Evolutionary conservation across 225 moss, liverwort and hornwort genomes (phyloP).

Genomic region (Anthoceros angustus): DNA sequence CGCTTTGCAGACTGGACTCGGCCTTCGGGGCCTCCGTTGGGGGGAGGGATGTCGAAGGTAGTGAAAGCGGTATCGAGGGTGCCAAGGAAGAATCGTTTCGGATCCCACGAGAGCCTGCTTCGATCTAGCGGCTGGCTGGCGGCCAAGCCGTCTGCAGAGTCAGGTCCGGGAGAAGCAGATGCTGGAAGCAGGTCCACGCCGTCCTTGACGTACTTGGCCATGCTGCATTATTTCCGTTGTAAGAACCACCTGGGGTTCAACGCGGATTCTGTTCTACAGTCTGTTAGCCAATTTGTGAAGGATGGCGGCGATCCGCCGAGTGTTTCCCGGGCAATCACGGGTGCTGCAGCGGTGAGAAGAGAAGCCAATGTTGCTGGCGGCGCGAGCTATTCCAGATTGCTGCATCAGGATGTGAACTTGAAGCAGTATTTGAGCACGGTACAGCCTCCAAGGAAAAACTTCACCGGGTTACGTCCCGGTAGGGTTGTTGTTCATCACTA

Average conservation of each 20-base stretch:
- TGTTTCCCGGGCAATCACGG: not conserved
- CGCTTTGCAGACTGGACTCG: too few species aligned
- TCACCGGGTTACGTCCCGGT: not conserved
- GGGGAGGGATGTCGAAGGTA: not conserved
- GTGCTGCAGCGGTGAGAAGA: not conserved
- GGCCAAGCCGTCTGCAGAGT: not conserved
- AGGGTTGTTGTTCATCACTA: slow-evolving; percentile 2
- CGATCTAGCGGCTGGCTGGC: not conserved
- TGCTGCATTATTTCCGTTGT: not conserved
- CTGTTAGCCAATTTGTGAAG: not conserved
- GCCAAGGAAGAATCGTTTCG: not conserved
- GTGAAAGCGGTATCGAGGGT: not conserved
- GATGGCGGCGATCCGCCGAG: not conserved
- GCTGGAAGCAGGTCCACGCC: not conserved
- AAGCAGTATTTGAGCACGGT: slow-evolving; percentile 1
- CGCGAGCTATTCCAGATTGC: not conserved
- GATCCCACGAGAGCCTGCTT: not conserved
- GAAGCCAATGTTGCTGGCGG: not conserved
- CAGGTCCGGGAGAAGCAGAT: not conserved
- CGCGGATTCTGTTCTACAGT: not conserved
- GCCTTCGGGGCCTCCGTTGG: not conserved
- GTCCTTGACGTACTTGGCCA: not conserved
- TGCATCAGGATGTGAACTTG: slow-evolving; percentile 1
- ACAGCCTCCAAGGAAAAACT: not conserved
- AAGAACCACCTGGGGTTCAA: not conserved